Base-by-base conservation (phyloP, 129 eudicot species). In the Centrapalus pauciflorus region DNA sequence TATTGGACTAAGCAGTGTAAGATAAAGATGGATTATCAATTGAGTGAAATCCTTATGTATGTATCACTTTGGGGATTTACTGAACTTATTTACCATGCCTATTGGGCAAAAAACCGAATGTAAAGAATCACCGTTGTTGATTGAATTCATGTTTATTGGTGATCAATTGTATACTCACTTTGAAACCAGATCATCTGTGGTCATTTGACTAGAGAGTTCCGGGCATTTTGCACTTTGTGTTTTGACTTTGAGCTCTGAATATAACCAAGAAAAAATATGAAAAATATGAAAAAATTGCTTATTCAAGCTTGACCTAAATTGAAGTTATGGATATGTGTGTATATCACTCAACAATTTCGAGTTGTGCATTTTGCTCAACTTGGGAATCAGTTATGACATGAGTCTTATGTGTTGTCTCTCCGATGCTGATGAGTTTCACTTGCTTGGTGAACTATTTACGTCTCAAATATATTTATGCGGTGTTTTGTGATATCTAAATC, bases 401-500 rank as follows among this genome's bases (percentile, higher is more conserved):
- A 38, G 28, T 37, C 19, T 6, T 38, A 27, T 61, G 66, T 60
- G 28, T 34, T 21, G 23, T 0, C n/a, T 37, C 28, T 61, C 12
- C 19, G 23, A 23, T 51, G 72, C 29, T 35, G 20, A 11, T 13
- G 23, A 20, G n/a, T 20, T 45, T 50, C 1, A 51, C 24, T 48
- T 12, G 32, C 41, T 14, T 17, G 25, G 6, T 1, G 46, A 19
- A 33, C 19, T 23, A 21, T 57, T 30, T 17, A 1, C 26, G 0
- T 14, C 4, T 14, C 13, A n/a, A 12, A 21, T 61, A 10, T 21
- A 50, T 61, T 21, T 37, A 32, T 20, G 55, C 0, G 45, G 64
- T 70, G 66, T 30, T 57, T 27, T 30, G 17, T 43, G 14, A 27
- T 48, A 62, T 62, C n/a, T 72, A 64, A 38, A 61, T 17, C 71